Percentiles rank a stretch among this genome's conserved stretches.
These are phyloP conservation scores for Ilyonectria mors-panacis DNA, from an alignment of 2,329 filamentous ascomycete species.

Conservation along the genomic window DNA sequence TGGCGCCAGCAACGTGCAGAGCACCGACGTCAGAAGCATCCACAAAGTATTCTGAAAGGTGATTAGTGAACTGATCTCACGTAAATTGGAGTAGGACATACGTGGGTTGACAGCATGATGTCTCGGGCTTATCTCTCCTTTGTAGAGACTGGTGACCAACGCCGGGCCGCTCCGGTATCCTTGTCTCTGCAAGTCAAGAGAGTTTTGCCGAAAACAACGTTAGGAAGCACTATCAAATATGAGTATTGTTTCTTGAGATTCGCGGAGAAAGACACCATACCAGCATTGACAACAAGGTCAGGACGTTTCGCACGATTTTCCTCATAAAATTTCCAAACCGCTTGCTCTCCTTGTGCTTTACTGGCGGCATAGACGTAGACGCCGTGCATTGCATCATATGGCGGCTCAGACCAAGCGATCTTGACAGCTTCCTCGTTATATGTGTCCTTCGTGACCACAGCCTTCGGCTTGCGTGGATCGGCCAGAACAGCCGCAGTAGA, in stretches of 20 bases:
- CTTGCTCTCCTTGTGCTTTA: slow-evolving; percentile 53
- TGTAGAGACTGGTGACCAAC: slow-evolving; percentile 36
- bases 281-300: slow-evolving; percentile 42
- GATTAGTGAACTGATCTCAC: not conserved
- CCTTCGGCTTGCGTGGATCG: not conserved
- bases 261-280: not conserved
- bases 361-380: slow-evolving; percentile 52
- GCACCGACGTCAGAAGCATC: not conserved
- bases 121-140: slow-evolving; percentile 19
- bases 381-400: slow-evolving; percentile 46
- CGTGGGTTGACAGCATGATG: not conserved
- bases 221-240: slow-evolving; percentile 41
- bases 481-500: slow-evolving; percentile 13
- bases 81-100: not conserved
- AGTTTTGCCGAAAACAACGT: slow-evolving; percentile 41
- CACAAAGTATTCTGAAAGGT: not conserved
- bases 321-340: slow-evolving; percentile 52
- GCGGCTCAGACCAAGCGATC: slow-evolving; percentile 53
- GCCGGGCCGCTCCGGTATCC: slow-evolving; percentile 38
- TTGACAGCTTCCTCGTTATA: slow-evolving; percentile 55
- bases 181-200: slow-evolving; percentile 37
- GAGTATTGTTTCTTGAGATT: not conserved
- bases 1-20: not conserved
- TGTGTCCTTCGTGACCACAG: slow-evolving; percentile 39
- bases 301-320: slow-evolving; percentile 41